Conservation (phyloP, 2,329 filamentous ascomycete genomes). For the Torrubiellomyces zombiae region DNA sequence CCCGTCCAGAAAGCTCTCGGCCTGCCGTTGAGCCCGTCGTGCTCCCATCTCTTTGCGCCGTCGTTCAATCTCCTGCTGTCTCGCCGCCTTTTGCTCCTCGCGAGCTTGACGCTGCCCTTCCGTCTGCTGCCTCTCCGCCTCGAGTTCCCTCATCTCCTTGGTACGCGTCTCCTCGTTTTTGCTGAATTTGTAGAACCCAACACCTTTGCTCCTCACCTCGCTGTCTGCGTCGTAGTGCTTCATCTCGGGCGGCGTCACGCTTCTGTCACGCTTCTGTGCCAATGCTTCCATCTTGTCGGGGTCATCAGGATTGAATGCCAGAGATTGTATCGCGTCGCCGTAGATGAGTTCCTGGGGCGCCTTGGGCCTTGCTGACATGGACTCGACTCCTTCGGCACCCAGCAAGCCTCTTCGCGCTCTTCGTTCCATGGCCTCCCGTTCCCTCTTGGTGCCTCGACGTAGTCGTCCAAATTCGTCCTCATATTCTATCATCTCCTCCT, state of each 20-base stretch:
- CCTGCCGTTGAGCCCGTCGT: constrained; percentile 46
- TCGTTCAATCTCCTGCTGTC: constrained; percentile 47
- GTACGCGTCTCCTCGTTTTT: constrained; percentile 49
- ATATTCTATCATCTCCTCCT: constrained; percentile 60
- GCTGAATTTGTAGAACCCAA: constrained; percentile 83
- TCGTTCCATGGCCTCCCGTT: constrained; percentile 48
- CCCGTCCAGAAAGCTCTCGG: constrained; percentile 55
- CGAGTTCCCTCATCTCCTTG: constrained; percentile 60
- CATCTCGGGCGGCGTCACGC: constrained; percentile 62
- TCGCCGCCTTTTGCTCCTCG: constrained; percentile 38
- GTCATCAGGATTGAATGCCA: constrained; percentile 67
- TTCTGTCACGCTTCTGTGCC: constrained; percentile 61
- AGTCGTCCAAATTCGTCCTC: constrained; percentile 86
- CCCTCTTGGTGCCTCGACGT: constrained; percentile 51
- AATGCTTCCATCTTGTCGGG: constrained; percentile 60
- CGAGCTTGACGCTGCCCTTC: constrained; percentile 41
- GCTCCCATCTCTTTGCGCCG: constrained; percentile 44
- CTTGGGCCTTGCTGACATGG: constrained; percentile 49
- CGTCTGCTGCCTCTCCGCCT: constrained; percentile 50
- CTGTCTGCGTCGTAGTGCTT: constrained; percentile 72
- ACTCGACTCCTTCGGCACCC: constrained; percentile 44
- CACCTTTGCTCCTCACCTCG: constrained; percentile 77
- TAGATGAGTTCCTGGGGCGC: constrained; percentile 60
- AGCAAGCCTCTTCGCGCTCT: constrained; percentile 30
- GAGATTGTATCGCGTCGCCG: constrained; percentile 68